phyloP scores from a whole-genome alignment of 108 stramenopile species.

The Epithemia pelagica region DNA sequence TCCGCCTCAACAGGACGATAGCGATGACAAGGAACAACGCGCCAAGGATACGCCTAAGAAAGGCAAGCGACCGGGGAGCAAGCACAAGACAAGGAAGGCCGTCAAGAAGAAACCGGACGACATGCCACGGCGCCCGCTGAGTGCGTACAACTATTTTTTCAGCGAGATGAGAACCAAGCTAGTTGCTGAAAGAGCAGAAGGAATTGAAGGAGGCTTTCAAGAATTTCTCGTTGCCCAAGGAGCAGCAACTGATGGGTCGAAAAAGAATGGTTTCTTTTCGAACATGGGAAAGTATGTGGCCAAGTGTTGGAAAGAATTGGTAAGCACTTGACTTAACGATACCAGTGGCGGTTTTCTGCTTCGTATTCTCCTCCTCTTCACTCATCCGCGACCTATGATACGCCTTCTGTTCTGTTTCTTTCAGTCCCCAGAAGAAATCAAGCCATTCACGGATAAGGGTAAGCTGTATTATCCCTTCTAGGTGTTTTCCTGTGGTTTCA shows the following conservation, averaged over 20 bases:
- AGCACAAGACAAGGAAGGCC: background rate
- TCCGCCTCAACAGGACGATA: background rate
- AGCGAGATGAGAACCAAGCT: constrained; percentile 1
- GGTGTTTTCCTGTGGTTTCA: background rate
- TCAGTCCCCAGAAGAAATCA: background rate
- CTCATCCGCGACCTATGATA: too few species aligned
- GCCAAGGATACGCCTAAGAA: background rate
- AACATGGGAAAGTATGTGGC: constrained; percentile 1
- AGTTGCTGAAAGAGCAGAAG: background rate
- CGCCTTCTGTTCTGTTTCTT: background rate
- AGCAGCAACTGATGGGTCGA: background rate
- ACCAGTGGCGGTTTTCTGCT: too few species aligned
- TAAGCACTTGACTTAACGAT: too few species aligned
- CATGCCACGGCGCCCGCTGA: constrained; percentile 10
- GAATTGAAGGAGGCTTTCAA: background rate
- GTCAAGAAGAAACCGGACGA: constrained; percentile 13
- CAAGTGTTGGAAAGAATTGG: constrained; percentile 3
- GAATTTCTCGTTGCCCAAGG: background rate
- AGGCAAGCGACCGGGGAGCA: background rate
- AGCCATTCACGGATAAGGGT: constrained; percentile 4
- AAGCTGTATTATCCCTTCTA: background rate
- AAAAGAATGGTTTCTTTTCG: constrained; percentile 1
- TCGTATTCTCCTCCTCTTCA: too few species aligned
- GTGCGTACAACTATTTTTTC: constrained; percentile 18
- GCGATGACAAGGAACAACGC: background rate